A percentile compares a stretch with the other conserved stretches of the same genome.
Conservation (phyloP, 306 rosid genomes). For the Glycine tomentella region DNA sequence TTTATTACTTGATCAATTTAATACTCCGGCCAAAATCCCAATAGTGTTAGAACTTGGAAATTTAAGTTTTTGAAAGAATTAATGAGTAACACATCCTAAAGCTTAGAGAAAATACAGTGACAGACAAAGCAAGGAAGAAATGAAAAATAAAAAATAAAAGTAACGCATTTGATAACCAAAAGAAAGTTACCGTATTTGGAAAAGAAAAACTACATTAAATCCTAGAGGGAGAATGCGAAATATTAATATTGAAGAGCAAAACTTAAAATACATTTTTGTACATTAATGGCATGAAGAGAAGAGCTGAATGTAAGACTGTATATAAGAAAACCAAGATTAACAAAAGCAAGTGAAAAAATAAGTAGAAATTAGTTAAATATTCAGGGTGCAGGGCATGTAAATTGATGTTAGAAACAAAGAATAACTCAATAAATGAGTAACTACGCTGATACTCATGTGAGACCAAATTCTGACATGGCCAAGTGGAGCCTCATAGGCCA, state of each 20-base stretch:
- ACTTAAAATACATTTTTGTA: neutral
- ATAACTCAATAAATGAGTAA: neutral
- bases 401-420: neutral
- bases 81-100: neutral
- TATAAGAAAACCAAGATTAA: neutral
- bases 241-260: neutral
- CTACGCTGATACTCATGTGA: neutral
- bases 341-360: neutral
- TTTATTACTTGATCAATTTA: too few species aligned
- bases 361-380: neutral
- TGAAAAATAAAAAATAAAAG: too few species aligned
- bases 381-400: too few species aligned
- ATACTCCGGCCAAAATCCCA: too few species aligned
- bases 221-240: neutral
- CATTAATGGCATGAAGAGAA: neutral
- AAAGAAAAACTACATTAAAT: neutral
- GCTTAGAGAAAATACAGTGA: neutral
- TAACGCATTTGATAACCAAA: neutral
- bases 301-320: neutral
- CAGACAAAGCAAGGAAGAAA: too few species aligned
- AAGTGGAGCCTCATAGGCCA: neutral
- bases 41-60: neutral
- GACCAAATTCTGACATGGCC: neutral
- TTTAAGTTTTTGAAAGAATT: neutral
- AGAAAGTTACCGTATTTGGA: neutral